Percentiles rank a stretch among this genome's conserved stretches.
Evolutionary conservation across 768 basidiomycete genomes (phyloP).

Genomic region (Suillus subalutaceus): DNA sequence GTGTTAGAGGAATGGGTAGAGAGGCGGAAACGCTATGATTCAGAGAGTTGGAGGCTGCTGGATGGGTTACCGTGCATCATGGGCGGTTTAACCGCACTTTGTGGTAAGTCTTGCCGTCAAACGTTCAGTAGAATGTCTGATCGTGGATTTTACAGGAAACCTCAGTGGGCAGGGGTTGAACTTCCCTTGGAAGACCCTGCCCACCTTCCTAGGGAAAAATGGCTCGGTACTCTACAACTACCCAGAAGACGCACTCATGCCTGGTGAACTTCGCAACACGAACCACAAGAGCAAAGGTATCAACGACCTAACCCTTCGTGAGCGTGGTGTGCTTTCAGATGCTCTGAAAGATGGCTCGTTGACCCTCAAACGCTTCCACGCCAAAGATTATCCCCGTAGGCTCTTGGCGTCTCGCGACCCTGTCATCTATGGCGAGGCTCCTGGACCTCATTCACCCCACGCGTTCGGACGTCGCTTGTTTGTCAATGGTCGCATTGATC

Average conservation of each 20-base stretch:
- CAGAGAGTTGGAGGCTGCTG: background rate
- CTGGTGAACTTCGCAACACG: background rate
- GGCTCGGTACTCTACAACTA: background rate
- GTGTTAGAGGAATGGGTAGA: background rate
- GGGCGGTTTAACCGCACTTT: background rate
- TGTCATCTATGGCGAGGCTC: background rate
- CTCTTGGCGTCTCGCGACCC: background rate
- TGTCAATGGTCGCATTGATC: background rate
- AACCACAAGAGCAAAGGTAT: conserved; percentile 4
- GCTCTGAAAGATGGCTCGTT: background rate
- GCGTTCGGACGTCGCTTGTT: background rate
- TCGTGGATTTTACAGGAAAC: background rate
- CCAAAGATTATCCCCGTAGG: background rate
- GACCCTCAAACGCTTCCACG: background rate
- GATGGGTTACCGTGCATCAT: background rate
- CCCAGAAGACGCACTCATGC: background rate
- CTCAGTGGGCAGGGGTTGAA: background rate
- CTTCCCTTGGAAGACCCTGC: conserved; percentile 8
- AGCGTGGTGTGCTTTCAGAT: background rate
- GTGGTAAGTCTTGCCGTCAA: background rate
- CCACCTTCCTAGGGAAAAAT: background rate
- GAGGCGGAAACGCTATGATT: background rate
- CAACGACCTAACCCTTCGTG: background rate
- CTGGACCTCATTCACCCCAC: background rate
- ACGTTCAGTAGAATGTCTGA: background rate